Evolutionary conservation across 2,329 filamentous ascomycete species (phyloP).

Genomic region (Ceratocystis lukuohia): DNA sequence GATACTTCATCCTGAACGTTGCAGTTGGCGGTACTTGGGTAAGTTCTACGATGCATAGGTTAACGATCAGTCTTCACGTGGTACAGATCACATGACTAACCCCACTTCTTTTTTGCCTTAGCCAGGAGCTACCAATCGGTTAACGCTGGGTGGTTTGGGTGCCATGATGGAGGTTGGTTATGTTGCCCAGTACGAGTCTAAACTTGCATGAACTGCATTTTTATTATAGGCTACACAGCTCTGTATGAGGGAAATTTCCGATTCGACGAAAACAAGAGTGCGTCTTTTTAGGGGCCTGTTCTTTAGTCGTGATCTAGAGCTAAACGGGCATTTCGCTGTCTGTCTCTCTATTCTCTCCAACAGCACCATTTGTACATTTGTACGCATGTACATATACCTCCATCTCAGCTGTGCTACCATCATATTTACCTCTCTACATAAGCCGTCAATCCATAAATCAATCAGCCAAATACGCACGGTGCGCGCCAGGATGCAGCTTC

Average conservation of each 20-base stretch:
- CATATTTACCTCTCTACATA: not conserved
- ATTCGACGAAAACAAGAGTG: not conserved
- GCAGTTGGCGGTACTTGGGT: constrained; percentile 42
- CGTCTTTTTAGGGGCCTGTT: too few relatives aligned
- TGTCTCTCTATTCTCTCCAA: not conserved
- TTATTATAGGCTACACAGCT: too few relatives aligned
- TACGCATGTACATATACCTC: constrained; percentile 1
- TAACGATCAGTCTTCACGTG: not conserved
- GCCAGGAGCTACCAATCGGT: constrained; percentile 36
- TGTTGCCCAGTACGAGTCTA: constrained; percentile 22
- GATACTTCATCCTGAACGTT: constrained; percentile 42
- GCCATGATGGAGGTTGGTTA: constrained; percentile 23
- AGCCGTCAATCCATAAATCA: not conserved
- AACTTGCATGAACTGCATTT: not conserved
- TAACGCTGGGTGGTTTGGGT: constrained; percentile 32
- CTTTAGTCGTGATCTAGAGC: not conserved
- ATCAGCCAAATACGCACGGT: not conserved
- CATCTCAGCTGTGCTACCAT: not conserved
- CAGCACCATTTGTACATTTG: not conserved
- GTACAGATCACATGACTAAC: constrained; percentile 15
- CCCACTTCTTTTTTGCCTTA: constrained; percentile 21
- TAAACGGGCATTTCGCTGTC: not conserved
- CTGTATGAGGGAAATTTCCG: not conserved
- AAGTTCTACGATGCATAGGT: constrained; percentile 23
- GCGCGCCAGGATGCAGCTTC: not conserved